Base-by-base conservation (phyloP, 2,329 filamentous ascomycete genomes). In the Sporothrix sp. region DNA sequence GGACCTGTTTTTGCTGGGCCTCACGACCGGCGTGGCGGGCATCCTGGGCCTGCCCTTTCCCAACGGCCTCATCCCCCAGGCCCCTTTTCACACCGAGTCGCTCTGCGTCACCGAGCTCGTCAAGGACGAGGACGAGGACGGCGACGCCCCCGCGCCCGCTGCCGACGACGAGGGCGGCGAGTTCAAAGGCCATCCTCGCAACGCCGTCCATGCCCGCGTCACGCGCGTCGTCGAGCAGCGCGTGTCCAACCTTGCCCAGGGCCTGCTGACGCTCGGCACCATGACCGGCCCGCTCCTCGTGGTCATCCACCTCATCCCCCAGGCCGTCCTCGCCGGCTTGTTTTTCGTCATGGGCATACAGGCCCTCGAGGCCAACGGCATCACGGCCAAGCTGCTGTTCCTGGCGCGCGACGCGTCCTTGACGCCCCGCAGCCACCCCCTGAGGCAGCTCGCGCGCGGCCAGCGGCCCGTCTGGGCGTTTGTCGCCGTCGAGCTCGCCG, bases 311-410 rank as follows among this genome's bases (percentile, higher is more conserved):
- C 75, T 88, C 9, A 86, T 91, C 57, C 87, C 86, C 0, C 85
- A 89, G 61, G 85, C 82, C 53, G 85, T 90, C 1, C 75, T 91
- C 50, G 86, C 85, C 0, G 86, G 86, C 0, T 74, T 91, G 23
- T 91, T 91, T 72, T 90, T 90, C 67, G 78, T 88, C 62, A 90
- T 91, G 86, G 86, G 85, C 37, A 74, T 87, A 54, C 84, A 90
- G 67, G 85, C 85, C 3, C 77, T 91, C 28, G 76, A 82, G 61
- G 82, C 69, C 21, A 91, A 91, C 62, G 85, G 85, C 20, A 87
- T 91, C 61, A 90, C 85, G 0, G 68, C 74, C 54, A 90, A 90
- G 65, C 63, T 90, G 8, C 63, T 87, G 20, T 90, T 86, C 63
- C 72, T 91, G 1, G 66, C 72, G 1, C 76, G 79, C 55, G 86